Percentiles rank a stretch among this genome's conserved stretches.
Evolutionary conservation across 2,329 filamentous ascomycete species (phyloP).

Genomic region (Dactylonectria estremocensis): DNA sequence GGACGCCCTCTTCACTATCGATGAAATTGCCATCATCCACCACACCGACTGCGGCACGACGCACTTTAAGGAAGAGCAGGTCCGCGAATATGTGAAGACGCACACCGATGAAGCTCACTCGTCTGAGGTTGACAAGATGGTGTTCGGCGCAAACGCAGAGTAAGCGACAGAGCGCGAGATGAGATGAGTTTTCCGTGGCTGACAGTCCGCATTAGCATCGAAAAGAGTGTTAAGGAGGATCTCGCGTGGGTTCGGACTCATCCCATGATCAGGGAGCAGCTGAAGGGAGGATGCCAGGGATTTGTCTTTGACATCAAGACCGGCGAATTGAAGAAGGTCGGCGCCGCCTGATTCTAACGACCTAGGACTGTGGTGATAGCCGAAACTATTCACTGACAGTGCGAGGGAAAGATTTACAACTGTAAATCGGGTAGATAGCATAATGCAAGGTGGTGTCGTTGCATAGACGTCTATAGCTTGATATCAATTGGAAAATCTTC

Average conservation of each 20-base stretch:
- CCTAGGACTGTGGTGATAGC: not conserved
- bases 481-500: no score
- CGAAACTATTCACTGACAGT: no score
- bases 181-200: not conserved
- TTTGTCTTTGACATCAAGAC: constrained; percentile 31
- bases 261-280: constrained; percentile 23
- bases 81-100: constrained; percentile 16
- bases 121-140: constrained; percentile 19
- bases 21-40: constrained; percentile 27
- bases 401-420: no score
- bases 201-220: constrained; percentile 5
- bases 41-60: constrained; percentile 29
- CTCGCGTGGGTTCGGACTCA: constrained; percentile 22
- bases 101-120: constrained; percentile 8
- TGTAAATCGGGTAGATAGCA: no score
- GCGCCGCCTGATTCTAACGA: not conserved
- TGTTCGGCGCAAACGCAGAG: constrained; percentile 20
- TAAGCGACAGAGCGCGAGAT: constrained; percentile 1
- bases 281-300: constrained; percentile 23
- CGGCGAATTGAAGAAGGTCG: constrained; percentile 18
- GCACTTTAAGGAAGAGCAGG: constrained; percentile 19
- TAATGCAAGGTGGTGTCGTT: no score
- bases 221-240: constrained; percentile 22
- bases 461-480: no score
- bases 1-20: constrained; percentile 19